A percentile compares a stretch with the other conserved stretches of the same genome.
Conservation (phyloP, 345 rosid genomes). For the Linum lewisii region DNA sequence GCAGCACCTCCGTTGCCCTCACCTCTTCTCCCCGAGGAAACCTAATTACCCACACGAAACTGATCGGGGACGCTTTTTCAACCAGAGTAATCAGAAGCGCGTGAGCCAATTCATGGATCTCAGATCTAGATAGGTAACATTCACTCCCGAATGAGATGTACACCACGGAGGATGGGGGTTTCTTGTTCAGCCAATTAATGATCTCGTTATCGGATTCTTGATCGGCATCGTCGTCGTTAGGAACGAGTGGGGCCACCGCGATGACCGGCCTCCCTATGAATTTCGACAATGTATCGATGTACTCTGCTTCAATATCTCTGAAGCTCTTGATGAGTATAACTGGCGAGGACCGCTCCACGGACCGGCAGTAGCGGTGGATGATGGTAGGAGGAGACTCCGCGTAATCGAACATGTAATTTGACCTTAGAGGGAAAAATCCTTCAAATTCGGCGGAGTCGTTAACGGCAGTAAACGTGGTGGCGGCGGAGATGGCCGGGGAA, state of each 20-base stretch:
- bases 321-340: background rate
- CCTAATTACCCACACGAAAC: conserved; percentile 2
- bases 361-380: background rate
- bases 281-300: background rate
- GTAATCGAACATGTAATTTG: background rate
- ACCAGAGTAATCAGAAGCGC: background rate
- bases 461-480: no score
- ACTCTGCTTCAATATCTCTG: background rate
- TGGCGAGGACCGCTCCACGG: background rate
- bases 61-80: background rate
- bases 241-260: background rate
- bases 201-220: background rate
- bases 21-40: conserved; percentile 2
- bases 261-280: background rate
- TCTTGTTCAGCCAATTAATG: background rate
- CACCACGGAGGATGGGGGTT: background rate
- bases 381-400: background rate
- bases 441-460: background rate
- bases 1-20: background rate
- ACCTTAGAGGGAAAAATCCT: background rate
- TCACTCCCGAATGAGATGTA: background rate
- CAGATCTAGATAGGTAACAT: background rate
- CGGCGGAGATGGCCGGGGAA: background rate
- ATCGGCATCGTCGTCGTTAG: background rate
- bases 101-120: background rate